Conservation (phyloP, 2,329 filamentous ascomycete genomes). For the Trichoderma oligosporum region DNA sequence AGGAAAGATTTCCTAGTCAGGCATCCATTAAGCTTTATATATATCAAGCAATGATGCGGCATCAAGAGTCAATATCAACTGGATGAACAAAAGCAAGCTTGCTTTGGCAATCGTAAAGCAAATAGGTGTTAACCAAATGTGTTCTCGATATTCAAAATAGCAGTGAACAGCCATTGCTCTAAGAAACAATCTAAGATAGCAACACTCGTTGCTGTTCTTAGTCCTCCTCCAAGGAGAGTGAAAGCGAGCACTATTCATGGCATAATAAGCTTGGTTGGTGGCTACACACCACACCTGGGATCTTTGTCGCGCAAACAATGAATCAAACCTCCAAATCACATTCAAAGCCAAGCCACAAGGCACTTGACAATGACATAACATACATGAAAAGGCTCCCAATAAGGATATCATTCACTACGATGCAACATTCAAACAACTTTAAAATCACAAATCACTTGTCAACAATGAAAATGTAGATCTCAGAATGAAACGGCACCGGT, state of each 20-base stretch:
- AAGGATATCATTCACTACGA: neutral
- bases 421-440: neutral
- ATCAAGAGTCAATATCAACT: too few relatives aligned
- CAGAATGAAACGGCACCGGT: conserved; percentile 55
- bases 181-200: too few relatives aligned
- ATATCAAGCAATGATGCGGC: too few relatives aligned
- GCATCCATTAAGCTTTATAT: too few relatives aligned
- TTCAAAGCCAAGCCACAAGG: neutral
- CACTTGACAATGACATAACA: neutral
- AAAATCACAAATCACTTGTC: neutral
- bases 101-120: too few relatives aligned
- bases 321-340: neutral
- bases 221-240: too few relatives aligned
- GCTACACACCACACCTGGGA: neutral
- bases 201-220: neutral
- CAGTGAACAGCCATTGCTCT: too few relatives aligned
- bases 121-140: too few relatives aligned
- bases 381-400: neutral
- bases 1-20: too few relatives aligned
- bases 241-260: neutral
- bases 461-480: conserved; percentile 48
- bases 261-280: neutral
- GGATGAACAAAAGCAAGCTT: too few relatives aligned
- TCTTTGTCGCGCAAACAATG: neutral
- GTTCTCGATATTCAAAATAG: too few relatives aligned